Base-by-base conservation (phyloP, 768 basidiomycete genomes). In the Auriscalpium vulgare region DNA sequence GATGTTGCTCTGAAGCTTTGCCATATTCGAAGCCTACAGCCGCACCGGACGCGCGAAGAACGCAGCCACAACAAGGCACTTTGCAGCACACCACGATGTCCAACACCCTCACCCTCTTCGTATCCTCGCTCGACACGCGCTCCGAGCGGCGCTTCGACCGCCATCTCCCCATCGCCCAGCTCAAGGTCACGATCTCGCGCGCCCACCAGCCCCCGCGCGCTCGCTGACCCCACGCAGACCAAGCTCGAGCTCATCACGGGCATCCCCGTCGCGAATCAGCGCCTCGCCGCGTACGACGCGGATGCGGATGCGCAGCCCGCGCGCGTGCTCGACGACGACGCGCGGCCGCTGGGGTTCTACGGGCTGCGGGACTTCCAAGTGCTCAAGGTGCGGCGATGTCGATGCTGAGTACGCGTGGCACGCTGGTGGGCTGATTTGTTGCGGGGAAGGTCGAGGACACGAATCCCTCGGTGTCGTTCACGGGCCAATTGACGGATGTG, bases 231-330 rank as follows among this genome's bases (percentile, higher is more conserved):
- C 10, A 2, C 23, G 14, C 47, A 67, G 67, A 60, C 64, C 55
- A 97, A 91, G 65, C 81, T 98, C 35, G 91, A 94, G 67, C 78
- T 84, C 54, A 82, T 97, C 63, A 98, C 95, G n/a, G 95, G 95
- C 21, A 87, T 97, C 51, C 83, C 89, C 1, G 77, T 79, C 3
- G 74, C 74, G 51, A 85, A 87, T 59, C 95, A 98, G 66, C 59
- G 68, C 1, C 79, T 98, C 47, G 70, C 78, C 0, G 68, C 97
- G 9, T 76, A 80, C 37, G 78, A 82, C 4, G 78, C 84, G 2
- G 79, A 84, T 49, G 75, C 72, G 10, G 80, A 82, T 57, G 65
- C 71, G 1, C 69, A 72, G 40, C 71, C 80, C 9, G 63, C 88
- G 11, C 78, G 75, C 5, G 66, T 73, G 4, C 73, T 97, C 14